These are phyloP conservation scores for Cardiospermum halicacabum DNA, from an alignment of 345 rosid species.

Conservation along the genomic window DNA sequence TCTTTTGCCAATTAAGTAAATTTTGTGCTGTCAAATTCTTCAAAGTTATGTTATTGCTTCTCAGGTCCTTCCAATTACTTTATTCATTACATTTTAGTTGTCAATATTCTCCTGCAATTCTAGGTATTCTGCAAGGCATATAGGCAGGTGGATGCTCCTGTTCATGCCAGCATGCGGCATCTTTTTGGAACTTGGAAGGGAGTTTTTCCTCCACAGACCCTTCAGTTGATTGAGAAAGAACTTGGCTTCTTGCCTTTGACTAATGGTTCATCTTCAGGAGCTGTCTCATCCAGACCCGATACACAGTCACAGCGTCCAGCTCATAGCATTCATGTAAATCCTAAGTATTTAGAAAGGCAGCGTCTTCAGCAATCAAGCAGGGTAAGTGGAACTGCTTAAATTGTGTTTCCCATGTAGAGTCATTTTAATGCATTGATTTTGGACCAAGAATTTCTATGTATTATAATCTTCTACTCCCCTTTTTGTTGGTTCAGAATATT, in stretches of 20 bases:
- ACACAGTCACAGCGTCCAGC: slow-evolving; percentile 66
- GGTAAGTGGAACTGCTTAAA: slow-evolving; percentile 39
- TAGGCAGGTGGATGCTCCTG: slow-evolving; percentile 75
- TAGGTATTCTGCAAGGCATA: slow-evolving; percentile 93
- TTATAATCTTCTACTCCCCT: not conserved
- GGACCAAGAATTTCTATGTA: not conserved
- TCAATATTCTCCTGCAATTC: slow-evolving; percentile 9
- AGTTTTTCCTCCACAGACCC: slow-evolving; percentile 74
- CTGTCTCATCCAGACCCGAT: slow-evolving; percentile 54
- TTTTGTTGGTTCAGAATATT: not conserved
- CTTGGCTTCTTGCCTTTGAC: slow-evolving; percentile 67
- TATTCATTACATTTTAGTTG: slow-evolving; percentile 10
- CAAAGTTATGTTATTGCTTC: not conserved
- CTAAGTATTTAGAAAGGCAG: slow-evolving; percentile 92
- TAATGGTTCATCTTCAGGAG: slow-evolving; percentile 65
- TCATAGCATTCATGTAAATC: slow-evolving; percentile 96
- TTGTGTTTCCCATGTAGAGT: not conserved
- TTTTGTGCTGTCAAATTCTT: not conserved
- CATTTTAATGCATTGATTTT: not conserved
- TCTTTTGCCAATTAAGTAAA: not conserved
- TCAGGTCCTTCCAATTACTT: not conserved
- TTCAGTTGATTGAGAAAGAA: slow-evolving; percentile 81
- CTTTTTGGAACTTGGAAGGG: slow-evolving; percentile 99
- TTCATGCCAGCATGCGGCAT: slow-evolving; percentile 84
- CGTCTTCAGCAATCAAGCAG: slow-evolving; percentile 81